phyloP scores from a whole-genome alignment of 352 stramenopile genomes.

The Pythium monospermum region DNA sequence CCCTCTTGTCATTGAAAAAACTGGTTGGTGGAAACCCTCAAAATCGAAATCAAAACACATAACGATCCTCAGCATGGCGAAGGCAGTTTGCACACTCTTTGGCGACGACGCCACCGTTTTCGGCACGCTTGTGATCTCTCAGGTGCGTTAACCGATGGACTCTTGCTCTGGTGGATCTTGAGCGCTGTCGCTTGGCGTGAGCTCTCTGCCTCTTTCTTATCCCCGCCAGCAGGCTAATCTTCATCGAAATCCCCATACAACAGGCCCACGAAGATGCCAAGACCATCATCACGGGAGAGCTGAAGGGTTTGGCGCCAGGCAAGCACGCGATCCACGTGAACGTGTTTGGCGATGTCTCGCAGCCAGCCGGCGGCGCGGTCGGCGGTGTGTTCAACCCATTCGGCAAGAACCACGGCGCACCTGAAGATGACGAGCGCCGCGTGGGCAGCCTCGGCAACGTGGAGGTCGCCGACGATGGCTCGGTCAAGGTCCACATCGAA shows the following conservation, averaged over 20 bases:
- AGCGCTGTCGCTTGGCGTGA: no score
- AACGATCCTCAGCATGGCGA: conserved; percentile 47
- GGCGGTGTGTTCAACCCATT: conserved; percentile 98
- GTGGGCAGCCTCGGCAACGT: conserved; percentile 95
- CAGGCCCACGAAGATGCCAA: conserved; percentile 84
- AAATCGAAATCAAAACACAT: conserved; percentile 12
- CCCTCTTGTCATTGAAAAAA: conserved; percentile 6
- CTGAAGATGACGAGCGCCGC: conserved; percentile 94
- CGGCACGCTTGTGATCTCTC: conserved; percentile 73
- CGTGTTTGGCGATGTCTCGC: conserved; percentile 93
- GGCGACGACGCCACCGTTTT: conserved; percentile 77
- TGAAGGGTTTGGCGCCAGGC: conserved; percentile 72
- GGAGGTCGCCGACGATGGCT: conserved; percentile 81
- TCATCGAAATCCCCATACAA: not conserved
- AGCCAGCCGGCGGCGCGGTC: conserved; percentile 59
- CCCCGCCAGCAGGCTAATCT: not conserved
- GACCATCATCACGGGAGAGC: conserved; percentile 78
- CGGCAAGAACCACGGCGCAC: conserved; percentile 95
- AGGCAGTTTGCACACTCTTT: conserved; percentile 85
- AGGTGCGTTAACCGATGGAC: conserved; percentile 30
- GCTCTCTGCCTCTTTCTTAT: not conserved
- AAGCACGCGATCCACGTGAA: conserved; percentile 96
- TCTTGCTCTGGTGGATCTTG: no score
- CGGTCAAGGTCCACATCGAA: conserved; percentile 89
- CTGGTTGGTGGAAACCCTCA: conserved; percentile 9